Evolutionary conservation across 208 protist species (phyloP), one percentile per base, ranked within the genome.

Genomic region (Angomonas deanei): DNA sequence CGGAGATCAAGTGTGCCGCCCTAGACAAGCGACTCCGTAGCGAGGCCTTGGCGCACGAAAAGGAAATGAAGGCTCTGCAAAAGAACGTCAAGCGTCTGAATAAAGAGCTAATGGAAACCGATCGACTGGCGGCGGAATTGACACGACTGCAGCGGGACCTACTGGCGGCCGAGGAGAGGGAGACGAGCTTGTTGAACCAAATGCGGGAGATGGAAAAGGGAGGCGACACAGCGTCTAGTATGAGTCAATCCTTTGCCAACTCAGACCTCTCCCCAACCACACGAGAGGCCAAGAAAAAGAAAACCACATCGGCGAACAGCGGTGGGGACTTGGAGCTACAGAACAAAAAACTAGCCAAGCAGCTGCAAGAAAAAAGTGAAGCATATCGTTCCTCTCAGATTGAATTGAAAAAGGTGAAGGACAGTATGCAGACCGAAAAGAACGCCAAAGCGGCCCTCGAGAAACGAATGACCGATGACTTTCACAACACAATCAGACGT

Each of bases 31-130:
- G 50, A 6, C 11, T 56, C 21, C 10, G 31, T 11, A 50, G 23
- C 15, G 42, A 50, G 19, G 42, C 42, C 8, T 10, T 19, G 3
- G 42, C 23, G 42, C 23, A 50, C 42, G 42, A 50, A 23, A 50
- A 50, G 42, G 42, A 50, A 50, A 50, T 50, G 3, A 50, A 50
- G 15, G 19, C 42, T 24, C 31, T n/a, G n/a, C 50, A 56, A 33
- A 56, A 28, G 26, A 67, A 39, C 47, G 50, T 34, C 27, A 34
- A 56, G 27, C 50, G 39, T 8, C 64, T 67, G 34, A 30, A 38
- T 19, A 66, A 54, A 13, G 61, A 71, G 1, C 4, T 49, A 27
- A 64, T 68, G 30, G 71, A 68, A 21, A 34, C 30, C 2, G 31
- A 62, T 19, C 21, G 49, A 36, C 17, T 62, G 3, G 26, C 64